A percentile compares a stretch with the other conserved stretches of the same genome.
These are phyloP conservation scores for Lumnitzera littorea DNA, from an alignment of 345 rosid species.

Conservation along the genomic window DNA sequence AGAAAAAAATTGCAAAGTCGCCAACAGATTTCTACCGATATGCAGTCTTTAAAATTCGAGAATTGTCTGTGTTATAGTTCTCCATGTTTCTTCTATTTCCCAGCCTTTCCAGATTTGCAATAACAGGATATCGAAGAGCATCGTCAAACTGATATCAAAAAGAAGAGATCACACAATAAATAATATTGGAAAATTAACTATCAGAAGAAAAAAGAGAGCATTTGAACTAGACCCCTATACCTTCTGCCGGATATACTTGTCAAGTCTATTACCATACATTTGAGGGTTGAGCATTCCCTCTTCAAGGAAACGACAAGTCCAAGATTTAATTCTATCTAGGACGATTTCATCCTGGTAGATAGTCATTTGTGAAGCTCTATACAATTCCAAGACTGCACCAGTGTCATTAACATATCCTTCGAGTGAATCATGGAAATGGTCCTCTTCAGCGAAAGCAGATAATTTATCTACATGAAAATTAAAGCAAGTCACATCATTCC, in stretches of 20 bases:
- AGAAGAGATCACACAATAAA: background rate
- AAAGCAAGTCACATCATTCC: background rate
- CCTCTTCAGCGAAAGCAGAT: slow-evolving; percentile 41
- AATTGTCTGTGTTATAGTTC: slow-evolving; percentile 27
- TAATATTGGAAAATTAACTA: background rate
- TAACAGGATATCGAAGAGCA: slow-evolving; percentile 45
- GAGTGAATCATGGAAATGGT: slow-evolving; percentile 38
- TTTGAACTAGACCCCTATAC: slow-evolving; percentile 15
- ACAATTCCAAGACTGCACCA: slow-evolving; percentile 51
- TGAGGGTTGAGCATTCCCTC: slow-evolving; percentile 32
- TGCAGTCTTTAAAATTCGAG: slow-evolving; percentile 49
- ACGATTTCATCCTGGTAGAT: slow-evolving; percentile 39
- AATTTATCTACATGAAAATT: slow-evolving; percentile 43
- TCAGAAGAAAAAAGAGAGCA: background rate
- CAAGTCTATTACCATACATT: slow-evolving; percentile 18
- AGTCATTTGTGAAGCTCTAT: slow-evolving; percentile 51
- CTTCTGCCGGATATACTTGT: slow-evolving; percentile 28
- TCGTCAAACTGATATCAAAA: slow-evolving; percentile 51
- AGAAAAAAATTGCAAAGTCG: background rate
- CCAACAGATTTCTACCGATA: slow-evolving; percentile 31
- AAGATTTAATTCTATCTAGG: slow-evolving; percentile 36
- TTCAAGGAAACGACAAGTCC: slow-evolving; percentile 52
- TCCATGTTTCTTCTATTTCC: slow-evolving; percentile 51
- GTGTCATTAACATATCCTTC: slow-evolving; percentile 51
- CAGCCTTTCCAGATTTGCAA: slow-evolving; percentile 49